Conservation (phyloP, 2,329 filamentous ascomycete species). For the Metarhizium anisopliae region DNA sequence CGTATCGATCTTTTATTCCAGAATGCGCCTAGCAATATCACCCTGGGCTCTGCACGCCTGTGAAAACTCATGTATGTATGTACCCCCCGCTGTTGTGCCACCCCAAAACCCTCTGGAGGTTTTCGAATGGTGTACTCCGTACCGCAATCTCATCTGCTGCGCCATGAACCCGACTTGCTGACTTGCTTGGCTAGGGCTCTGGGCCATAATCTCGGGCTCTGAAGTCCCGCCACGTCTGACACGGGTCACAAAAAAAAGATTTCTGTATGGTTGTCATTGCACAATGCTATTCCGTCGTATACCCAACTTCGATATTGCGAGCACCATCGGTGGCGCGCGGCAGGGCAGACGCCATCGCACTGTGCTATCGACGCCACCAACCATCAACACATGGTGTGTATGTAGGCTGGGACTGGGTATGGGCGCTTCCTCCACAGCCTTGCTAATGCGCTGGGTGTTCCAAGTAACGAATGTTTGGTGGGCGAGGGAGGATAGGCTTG, state of each 20-base stretch:
- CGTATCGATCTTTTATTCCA: too few relatives aligned
- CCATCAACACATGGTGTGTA: neutral
- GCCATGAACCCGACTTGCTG: neutral
- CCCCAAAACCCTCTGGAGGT: neutral
- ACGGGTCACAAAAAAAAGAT: neutral
- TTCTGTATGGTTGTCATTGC: neutral
- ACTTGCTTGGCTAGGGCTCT: neutral
- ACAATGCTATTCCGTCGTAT: neutral
- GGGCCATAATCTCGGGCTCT: too few relatives aligned
- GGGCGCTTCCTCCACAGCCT: neutral
- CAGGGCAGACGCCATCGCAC: neutral
- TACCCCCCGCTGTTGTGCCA: neutral
- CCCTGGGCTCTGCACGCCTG: neutral
- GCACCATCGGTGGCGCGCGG: too few relatives aligned
- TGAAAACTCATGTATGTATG: neutral
- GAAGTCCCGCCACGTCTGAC: neutral
- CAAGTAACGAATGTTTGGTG: neutral
- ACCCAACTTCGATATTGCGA: neutral
- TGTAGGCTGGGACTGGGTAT: too few relatives aligned
- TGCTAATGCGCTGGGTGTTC: neutral
- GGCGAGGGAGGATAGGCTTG: neutral
- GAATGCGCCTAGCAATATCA: too few relatives aligned
- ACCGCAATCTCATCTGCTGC: neutral
- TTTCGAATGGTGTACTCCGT: neutral
- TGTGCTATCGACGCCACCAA: neutral